Base-by-base conservation (phyloP, 1,284 basidiomycete genomes). In the Kalmanozyma brasiliensis region DNA sequence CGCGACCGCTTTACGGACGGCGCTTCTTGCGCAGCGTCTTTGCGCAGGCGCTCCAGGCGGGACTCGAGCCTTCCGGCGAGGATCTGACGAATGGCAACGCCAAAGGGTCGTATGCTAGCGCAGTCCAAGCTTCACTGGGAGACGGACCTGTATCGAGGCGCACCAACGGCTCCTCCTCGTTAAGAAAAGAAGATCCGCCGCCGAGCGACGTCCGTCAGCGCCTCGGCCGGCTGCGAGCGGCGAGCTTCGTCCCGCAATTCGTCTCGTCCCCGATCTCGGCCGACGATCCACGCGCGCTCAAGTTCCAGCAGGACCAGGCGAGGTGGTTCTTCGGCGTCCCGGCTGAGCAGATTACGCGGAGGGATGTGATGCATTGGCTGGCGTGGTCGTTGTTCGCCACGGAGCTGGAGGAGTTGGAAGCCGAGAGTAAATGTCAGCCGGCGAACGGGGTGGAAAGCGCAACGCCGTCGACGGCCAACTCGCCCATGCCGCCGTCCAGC, bases 301-400 rank as follows among this genome's bases (percentile, higher is more conserved):
- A 62, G 48, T 80, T 80, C 35, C 67, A 65, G 30, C 11, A 69
- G 22, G 70, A 67, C 30, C 74, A 77, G 40, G 52, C 59, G n/a
- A 65, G 42, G 44, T 80, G 78, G 78, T 80, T 78, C 63, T 65
- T 71, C 11, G 67, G 64, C 13, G 42, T 52, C 14, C 33, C 40
- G 7, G 42, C 52, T 13, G 68, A 74, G 17, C 52, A 77, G 10
- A 70, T 80, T 22, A 71, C 70, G 9, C 55, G 69, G 10, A 44
- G 66, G 13, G 79, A 81, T 33, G 66, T 76, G 43, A 62, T 67
- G 49, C 74, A 76, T 37, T 82, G 80, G 80, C 61, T 81, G 23
- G 68, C 77, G 6, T 81, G 80, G 77, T 60, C 71, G 17, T 52
- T 82, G 1, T 79, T 76, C 33, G 77, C 57, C 9, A 55, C 56